Conservation (phyloP, 768 basidiomycete species). For the Calocybe cyanea region DNA sequence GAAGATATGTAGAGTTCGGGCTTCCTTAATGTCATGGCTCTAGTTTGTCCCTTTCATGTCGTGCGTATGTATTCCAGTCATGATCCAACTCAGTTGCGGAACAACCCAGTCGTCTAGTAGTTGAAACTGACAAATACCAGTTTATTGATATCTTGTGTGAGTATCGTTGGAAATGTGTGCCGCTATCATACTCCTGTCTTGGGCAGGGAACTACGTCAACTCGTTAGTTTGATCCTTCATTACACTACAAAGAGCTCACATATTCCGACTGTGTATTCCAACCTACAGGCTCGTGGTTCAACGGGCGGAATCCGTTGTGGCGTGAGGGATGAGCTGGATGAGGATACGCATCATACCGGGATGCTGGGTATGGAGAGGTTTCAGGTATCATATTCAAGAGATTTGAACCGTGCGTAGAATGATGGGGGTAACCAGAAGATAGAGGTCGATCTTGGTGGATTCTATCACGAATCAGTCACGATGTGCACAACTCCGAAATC, state of each 20-base stretch:
- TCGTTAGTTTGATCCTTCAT: slow-evolving; percentile 2
- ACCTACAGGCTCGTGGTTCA: slow-evolving; percentile 44
- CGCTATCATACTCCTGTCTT: slow-evolving; percentile 31
- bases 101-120: slow-evolving; percentile 1
- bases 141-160: slow-evolving; percentile 42
- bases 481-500: slow-evolving; percentile 4
- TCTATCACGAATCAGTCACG: slow-evolving; percentile 7
- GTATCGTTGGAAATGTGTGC: slow-evolving; percentile 36
- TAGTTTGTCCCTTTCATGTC: no score
- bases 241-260: slow-evolving; percentile 38
- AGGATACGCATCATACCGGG: slow-evolving; percentile 53
- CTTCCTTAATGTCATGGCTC: no score
- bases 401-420: slow-evolving; percentile 35
- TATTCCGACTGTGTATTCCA: slow-evolving; percentile 63
- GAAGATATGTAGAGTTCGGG: no score
- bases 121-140: not conserved
- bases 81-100: not conserved
- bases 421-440: slow-evolving; percentile 43
- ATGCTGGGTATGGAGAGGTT: slow-evolving; percentile 44
- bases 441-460: slow-evolving; percentile 28
- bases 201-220: slow-evolving; percentile 23
- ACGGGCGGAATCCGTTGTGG: slow-evolving; percentile 45
- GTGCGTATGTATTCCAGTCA: no score
- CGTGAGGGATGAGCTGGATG: slow-evolving; percentile 36
- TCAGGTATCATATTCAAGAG: slow-evolving; percentile 60